phyloP scores from a whole-genome alignment of 139 green algal genomes.

The Picochlorum sp. region DNA sequence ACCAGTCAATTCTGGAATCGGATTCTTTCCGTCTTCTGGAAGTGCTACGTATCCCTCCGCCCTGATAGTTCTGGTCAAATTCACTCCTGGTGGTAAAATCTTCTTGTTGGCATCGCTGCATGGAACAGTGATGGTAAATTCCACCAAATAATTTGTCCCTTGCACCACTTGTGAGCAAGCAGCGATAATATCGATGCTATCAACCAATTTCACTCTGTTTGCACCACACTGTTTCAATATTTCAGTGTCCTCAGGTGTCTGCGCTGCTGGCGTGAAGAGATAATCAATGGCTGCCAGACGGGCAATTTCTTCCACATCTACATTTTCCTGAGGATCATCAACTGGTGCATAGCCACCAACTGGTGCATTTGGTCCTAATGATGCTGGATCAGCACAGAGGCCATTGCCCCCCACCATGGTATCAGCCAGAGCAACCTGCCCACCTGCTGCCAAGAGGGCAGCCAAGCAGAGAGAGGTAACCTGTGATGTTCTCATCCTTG shows the following conservation, averaged over 20 bases:
- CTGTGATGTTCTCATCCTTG: too few relatives aligned
- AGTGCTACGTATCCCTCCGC: not conserved
- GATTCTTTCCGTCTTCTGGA: not conserved
- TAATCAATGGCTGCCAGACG: not conserved
- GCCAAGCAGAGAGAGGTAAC: not conserved
- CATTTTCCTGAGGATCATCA: not conserved
- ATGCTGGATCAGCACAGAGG: not conserved
- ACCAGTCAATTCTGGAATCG: not conserved
- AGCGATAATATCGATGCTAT: not conserved
- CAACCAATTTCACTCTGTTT: not conserved
- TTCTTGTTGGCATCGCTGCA: not conserved
- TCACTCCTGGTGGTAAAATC: not conserved
- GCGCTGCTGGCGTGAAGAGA: not conserved
- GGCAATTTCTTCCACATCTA: not conserved
- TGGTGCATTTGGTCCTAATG: not conserved
- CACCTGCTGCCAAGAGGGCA: not conserved
- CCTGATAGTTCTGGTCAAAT: not conserved
- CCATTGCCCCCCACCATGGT: conserved; percentile 2
- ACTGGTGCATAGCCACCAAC: not conserved
- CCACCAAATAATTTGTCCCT: not conserved
- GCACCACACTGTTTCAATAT: not conserved
- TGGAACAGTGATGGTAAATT: not conserved
- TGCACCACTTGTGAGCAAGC: not conserved
- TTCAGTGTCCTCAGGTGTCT: not conserved
- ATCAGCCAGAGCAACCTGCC: not conserved